phyloP scores from a whole-genome alignment of 805 yeast species.

The Candida nitratophila region DNA sequence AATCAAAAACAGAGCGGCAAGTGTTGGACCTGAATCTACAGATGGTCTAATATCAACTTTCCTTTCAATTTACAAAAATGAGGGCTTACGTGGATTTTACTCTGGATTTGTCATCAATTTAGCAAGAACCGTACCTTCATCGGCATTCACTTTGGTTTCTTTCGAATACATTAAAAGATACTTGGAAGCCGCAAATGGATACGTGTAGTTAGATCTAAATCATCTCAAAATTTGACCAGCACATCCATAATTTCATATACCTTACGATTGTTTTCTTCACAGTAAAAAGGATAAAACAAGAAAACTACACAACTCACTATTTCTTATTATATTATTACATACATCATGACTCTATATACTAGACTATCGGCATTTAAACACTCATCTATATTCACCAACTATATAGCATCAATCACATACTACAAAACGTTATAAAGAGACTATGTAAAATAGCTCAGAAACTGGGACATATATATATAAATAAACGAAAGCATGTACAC shows the following conservation, averaged over 20 bases:
- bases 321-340: too few relatives aligned
- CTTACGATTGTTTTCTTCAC: too few relatives aligned
- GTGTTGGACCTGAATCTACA: not conserved
- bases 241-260: not conserved
- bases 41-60: not conserved
- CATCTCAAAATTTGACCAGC: not conserved
- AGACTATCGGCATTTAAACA: too few relatives aligned
- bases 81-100: conserved; percentile 79
- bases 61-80: conserved; percentile 43
- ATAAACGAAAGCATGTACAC: too few relatives aligned
- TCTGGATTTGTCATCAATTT: conserved; percentile 84
- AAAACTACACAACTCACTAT: too few relatives aligned
- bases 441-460: too few relatives aligned
- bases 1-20: conserved; percentile 22
- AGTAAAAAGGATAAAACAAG: too few relatives aligned
- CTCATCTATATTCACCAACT: too few relatives aligned
- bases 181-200: conserved; percentile 23
- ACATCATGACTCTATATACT: too few relatives aligned
- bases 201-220: not conserved
- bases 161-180: conserved; percentile 73
- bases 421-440: too few relatives aligned
- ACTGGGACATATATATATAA: too few relatives aligned
- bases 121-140: conserved; percentile 87
- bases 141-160: conserved; percentile 90
- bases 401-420: too few relatives aligned